Conservation (phyloP, 2,329 filamentous ascomycete genomes). For the Scytalidium sp. region DNA sequence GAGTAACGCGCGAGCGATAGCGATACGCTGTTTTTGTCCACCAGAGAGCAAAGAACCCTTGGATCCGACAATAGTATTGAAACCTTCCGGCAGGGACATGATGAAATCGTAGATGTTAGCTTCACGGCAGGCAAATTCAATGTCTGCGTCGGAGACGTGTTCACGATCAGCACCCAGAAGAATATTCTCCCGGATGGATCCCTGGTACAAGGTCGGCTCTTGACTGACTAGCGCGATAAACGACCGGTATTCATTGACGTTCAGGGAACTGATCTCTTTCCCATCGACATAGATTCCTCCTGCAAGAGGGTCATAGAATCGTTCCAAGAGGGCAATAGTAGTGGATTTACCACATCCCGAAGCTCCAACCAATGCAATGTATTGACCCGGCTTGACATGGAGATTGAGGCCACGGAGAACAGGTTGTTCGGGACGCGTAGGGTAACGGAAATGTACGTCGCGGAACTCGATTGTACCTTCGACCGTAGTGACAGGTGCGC, state of each 20-base stretch:
- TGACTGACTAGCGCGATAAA: slow-evolving; percentile 87
- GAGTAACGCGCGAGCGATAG: slow-evolving; percentile 83
- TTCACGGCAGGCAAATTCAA: slow-evolving; percentile 80
- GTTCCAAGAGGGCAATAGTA: slow-evolving; percentile 85
- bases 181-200: slow-evolving; percentile 87
- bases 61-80: slow-evolving; percentile 80
- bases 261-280: slow-evolving; percentile 74
- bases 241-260: slow-evolving; percentile 81
- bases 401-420: slow-evolving; percentile 83
- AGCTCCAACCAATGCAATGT: slow-evolving; percentile 87
- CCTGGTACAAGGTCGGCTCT: slow-evolving; percentile 92
- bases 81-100: slow-evolving; percentile 78
- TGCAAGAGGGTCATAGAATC: slow-evolving; percentile 86
- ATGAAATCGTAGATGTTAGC: slow-evolving; percentile 95
- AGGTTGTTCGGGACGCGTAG: slow-evolving; percentile 86
- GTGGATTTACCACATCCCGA: slow-evolving; percentile 94
- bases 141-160: slow-evolving; percentile 65
- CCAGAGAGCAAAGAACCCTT: slow-evolving; percentile 85
- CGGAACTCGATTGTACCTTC: slow-evolving; percentile 85
- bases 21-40: slow-evolving; percentile 92
- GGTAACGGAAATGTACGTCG: slow-evolving; percentile 92
- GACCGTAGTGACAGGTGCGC: slow-evolving; percentile 58
- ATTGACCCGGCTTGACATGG: slow-evolving; percentile 71
- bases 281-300: slow-evolving; percentile 82
- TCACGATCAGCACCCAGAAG: slow-evolving; percentile 69